A percentile compares a stretch with the other conserved stretches of the same genome.
These are phyloP conservation scores for Fusarium sacchari DNA, from an alignment of 2,329 filamentous ascomycete species.

Conservation along the genomic window DNA sequence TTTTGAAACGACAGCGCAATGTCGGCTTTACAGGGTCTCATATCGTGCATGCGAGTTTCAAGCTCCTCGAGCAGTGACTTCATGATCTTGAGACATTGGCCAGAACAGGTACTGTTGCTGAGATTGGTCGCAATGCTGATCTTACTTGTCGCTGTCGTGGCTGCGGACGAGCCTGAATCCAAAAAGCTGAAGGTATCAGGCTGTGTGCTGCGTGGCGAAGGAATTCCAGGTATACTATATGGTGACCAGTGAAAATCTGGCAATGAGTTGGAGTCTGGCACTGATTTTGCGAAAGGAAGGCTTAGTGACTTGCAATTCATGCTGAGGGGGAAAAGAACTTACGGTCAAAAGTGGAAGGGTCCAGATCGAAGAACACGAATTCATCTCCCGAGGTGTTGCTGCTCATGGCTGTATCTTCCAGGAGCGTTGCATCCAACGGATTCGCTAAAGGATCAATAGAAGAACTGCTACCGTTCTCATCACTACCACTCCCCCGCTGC, in stretches of 20 bases:
- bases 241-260: neutral
- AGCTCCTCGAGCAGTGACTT: neutral
- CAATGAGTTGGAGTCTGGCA: neutral
- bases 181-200: neutral
- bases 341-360: neutral
- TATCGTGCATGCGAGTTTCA: neutral
- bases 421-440: neutral
- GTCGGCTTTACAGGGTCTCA: neutral
- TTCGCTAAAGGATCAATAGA: neutral
- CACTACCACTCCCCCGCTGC: accelerated
- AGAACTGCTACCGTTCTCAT: neutral
- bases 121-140: neutral
- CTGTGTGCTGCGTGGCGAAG: neutral
- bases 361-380: neutral
- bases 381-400: neutral
- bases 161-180: neutral
- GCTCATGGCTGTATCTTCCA: neutral
- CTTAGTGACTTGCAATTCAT: neutral
- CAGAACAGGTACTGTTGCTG: neutral
- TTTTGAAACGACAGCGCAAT: neutral
- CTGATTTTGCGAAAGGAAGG: neutral
- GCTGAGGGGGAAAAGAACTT: neutral
- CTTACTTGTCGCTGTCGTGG: neutral
- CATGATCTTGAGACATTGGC: neutral
- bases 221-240: neutral